A percentile compares a stretch with the other conserved stretches of the same genome.
phyloP scores from a whole-genome alignment of 768 basidiomycete species.

The Collybiopsis confluens region DNA sequence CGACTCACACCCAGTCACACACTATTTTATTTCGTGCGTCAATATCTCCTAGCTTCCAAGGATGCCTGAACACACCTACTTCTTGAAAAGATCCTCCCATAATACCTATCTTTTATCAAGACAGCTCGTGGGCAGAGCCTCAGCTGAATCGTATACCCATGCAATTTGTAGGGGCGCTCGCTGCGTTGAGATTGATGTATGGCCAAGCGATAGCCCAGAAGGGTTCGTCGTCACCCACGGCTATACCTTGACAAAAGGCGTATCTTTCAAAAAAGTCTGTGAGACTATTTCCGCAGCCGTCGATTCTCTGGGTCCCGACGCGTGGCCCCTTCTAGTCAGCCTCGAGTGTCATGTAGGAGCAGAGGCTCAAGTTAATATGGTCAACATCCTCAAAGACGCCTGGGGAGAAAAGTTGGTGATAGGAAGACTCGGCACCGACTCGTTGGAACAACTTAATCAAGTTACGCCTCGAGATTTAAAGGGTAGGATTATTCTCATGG shows the following conservation, averaged over 20 bases:
- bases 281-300: slow-evolving; percentile 35
- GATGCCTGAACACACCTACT: neutral
- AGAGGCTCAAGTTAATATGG: slow-evolving; percentile 47
- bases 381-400: slow-evolving; percentile 42
- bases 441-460: slow-evolving; percentile 24
- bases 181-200: slow-evolving; percentile 68
- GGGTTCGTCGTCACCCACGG: slow-evolving; percentile 61
- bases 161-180: slow-evolving; percentile 48
- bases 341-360: slow-evolving; percentile 60
- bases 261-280: slow-evolving; percentile 50
- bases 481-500: slow-evolving; percentile 59
- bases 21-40: slow-evolving; percentile 37
- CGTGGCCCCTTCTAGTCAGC: slow-evolving; percentile 58
- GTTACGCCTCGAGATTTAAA: slow-evolving; percentile 43
- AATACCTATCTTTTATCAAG: slow-evolving; percentile 62
- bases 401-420: slow-evolving; percentile 53
- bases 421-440: slow-evolving; percentile 20
- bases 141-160: slow-evolving; percentile 50
- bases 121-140: slow-evolving; percentile 52
- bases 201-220: slow-evolving; percentile 40
- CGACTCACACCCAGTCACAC: slow-evolving; percentile 27
- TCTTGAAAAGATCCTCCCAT: slow-evolving; percentile 47
- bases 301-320: slow-evolving; percentile 31
- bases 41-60: no score
- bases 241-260: slow-evolving; percentile 49